Evolutionary conservation across 345 rosid species (phyloP), one percentile per base, ranked within the genome.

Genomic region (Durio zibethinus): DNA sequence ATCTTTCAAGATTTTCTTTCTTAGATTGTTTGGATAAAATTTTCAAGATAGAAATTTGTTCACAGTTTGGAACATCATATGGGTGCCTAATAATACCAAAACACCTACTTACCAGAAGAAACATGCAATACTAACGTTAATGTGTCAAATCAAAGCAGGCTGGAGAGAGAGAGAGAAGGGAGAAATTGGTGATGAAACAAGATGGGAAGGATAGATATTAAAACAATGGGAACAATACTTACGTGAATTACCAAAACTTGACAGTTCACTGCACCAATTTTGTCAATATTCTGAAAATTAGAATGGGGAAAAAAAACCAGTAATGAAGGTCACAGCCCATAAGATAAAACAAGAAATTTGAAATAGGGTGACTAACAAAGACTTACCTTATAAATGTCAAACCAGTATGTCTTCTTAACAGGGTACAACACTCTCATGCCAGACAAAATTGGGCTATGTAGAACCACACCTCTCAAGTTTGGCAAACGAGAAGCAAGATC

Each of bases 401-500:
- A 96, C 99, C 99, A 96, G 80, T 87, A 96, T 1, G 99, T 96
- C 70, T 89, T 85, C 84, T 92, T 96, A 76, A 96, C 97, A 4
- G 97, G 94, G 78, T 93, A 96, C 83, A 93, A 82, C 48, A 93
- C 99, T 83, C 99, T 90, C 89, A 93, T 85, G 38, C 98, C 97
- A 67, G 97, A 94, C 76, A 94, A 86, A 85, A 94, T 89, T 18
- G 97, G 97, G 78, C 98, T 92, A 71, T 94, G 97, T 69, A 93
- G 82, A 76, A 93, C 94, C 62, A 92, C 92, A 3, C 92, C 97
- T 82, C 97, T 89, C 81, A 96, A 84, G 83, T 89, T 87, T 77
- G 96, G 87, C 45, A 92, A 77, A 9, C 94, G 97, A 0, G 98
- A 93, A 72, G 98, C 97, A 0, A 96, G 92, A 85, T 96, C 99